phyloP scores from a whole-genome alignment of 805 yeast genomes.

The Cyberlindnera petersonii region DNA sequence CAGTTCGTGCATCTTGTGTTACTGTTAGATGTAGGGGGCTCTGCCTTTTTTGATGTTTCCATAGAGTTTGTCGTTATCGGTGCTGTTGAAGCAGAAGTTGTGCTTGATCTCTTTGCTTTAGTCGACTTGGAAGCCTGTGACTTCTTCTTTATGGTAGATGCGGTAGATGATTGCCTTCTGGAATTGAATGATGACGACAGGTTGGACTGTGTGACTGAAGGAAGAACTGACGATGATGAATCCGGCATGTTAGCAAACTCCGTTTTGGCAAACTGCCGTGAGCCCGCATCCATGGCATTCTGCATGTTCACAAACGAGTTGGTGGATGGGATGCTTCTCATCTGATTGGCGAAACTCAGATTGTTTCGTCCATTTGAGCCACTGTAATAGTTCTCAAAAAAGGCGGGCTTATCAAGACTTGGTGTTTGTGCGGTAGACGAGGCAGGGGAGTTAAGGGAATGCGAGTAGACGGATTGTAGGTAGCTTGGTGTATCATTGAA shows the following conservation, averaged over 20 bases:
- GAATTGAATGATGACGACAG: slow-evolving; percentile 22
- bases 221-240: neutral
- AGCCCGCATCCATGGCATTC: slow-evolving; percentile 3
- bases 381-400: slow-evolving; percentile 25
- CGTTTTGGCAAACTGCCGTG: slow-evolving; percentile 1
- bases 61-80: slow-evolving; percentile 4
- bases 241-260: slow-evolving; percentile 14
- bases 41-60: slow-evolving; percentile 5
- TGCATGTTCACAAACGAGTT: slow-evolving; percentile 14
- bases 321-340: slow-evolving; percentile 22
- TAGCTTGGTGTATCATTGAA: slow-evolving; percentile 18
- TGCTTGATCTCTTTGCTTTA: slow-evolving; percentile 21
- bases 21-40: slow-evolving; percentile 18
- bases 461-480: slow-evolving; percentile 19
- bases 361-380: slow-evolving; percentile 14
- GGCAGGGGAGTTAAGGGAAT: slow-evolving; percentile 23
- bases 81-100: slow-evolving; percentile 12
- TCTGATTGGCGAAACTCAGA: slow-evolving; percentile 24
- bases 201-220: slow-evolving; percentile 7
- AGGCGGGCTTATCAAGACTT: slow-evolving; percentile 20
- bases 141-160: slow-evolving; percentile 26
- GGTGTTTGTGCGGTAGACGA: slow-evolving; percentile 27
- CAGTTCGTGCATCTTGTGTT: slow-evolving; percentile 71
- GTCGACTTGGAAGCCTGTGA: slow-evolving; percentile 19
- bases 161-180: slow-evolving; percentile 20